These are phyloP conservation scores for Casuarina glauca DNA, from an alignment of 306 rosid genomes.

Conservation along the genomic window DNA sequence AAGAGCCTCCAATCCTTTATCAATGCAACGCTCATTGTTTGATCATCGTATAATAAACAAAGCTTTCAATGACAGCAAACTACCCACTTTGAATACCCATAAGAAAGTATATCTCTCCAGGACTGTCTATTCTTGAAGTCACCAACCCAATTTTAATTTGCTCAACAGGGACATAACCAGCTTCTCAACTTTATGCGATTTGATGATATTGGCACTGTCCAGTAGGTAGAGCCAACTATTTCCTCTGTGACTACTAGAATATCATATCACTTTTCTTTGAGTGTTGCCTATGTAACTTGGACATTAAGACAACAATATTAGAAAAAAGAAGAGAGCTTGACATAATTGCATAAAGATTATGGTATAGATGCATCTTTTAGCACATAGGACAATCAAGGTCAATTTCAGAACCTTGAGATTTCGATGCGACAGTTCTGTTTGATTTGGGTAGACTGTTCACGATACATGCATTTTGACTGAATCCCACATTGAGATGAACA, in stretches of 20 bases:
- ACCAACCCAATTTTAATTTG: not conserved
- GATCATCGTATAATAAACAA: slow-evolving; percentile 16
- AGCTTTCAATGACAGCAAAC: slow-evolving; percentile 27
- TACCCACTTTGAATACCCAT: not conserved
- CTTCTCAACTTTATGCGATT: not conserved
- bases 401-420: not conserved
- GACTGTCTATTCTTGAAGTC: slow-evolving; percentile 13
- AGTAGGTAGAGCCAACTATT: slow-evolving; percentile 22
- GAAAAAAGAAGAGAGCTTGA: not conserved
- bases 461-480: not conserved
- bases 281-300: not conserved
- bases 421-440: not conserved
- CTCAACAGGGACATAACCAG: not conserved
- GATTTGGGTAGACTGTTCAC: not conserved
- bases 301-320: not conserved
- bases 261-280: not conserved
- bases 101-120: slow-evolving; percentile 2
- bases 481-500: not conserved
- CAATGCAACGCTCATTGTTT: slow-evolving; percentile 12
- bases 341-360: not conserved
- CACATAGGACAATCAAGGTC: slow-evolving; percentile 2
- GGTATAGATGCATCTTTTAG: not conserved
- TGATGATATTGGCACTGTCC: not conserved
- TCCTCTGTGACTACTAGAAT: slow-evolving; percentile 31
- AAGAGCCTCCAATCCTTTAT: slow-evolving; percentile 8